Evolutionary conservation across 805 yeast species (phyloP), one percentile per base, ranked within the genome.

Genomic region (Wickerhamomyces xylosicus): DNA sequence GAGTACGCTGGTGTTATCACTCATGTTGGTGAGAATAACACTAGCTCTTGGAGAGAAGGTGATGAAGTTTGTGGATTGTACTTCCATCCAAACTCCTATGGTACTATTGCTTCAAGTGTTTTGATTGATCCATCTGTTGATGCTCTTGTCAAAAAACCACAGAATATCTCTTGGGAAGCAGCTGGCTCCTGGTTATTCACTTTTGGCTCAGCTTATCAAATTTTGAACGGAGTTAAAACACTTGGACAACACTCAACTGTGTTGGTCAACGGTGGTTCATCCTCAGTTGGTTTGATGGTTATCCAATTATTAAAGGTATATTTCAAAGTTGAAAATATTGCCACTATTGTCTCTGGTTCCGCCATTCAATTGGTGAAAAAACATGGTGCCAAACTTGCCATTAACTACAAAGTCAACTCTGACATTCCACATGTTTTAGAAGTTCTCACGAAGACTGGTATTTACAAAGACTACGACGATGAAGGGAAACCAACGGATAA

Each of bases 211-310:
- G 89, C 94, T 0, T 68, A 56, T 45, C 65, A 62, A 36, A 52
- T 72, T 40, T 57, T 76, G 25, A 55, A 59, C 45, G 44, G 50
- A 44, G 43, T 50, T 37, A 33, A 40, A 48, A 47, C 20, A 59
- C 50, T 71, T 5, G 65, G 64, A 31, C 58, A 61, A 4, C 62
- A 63, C 9, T 58, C 74, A 2, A 71, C 69, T 40, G 71, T 85
- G 3, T 63, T 84, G 35, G 64, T 86, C 33, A 66, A 83, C 43
- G 95, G 95, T 38, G 94, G 83, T 15, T 77, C 85, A 2, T 74
- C 94, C 2, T 65, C 78, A n/a, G 84, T 82, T 9, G 95, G 92
- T 2, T 57, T 74, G 42, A 69, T 66, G 58, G 69, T 71, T 4
- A 64, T 77, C 27, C 87, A 80, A 53, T 49, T 84, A 20, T 69